Percentiles rank a stretch among this genome's conserved stretches.
These are phyloP conservation scores for Corylus americana DNA, from an alignment of 306 rosid genomes.

Conservation along the genomic window DNA sequence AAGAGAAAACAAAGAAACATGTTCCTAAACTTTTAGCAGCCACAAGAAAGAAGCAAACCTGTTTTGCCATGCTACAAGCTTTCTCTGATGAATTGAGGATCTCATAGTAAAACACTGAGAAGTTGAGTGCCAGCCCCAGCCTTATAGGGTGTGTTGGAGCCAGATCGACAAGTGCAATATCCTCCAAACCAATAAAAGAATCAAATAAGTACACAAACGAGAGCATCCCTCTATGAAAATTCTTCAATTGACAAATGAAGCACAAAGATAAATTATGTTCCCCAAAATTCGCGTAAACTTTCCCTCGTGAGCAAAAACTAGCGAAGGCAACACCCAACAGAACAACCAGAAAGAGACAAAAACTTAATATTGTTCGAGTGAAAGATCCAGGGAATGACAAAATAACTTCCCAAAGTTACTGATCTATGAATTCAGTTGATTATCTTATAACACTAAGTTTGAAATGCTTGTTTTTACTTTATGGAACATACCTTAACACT, in stretches of 20 bases:
- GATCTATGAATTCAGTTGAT: not conserved
- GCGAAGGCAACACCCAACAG: not conserved
- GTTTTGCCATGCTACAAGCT: slow-evolving; percentile 83
- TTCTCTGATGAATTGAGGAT: slow-evolving; percentile 78
- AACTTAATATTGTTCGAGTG: not conserved
- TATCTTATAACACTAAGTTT: not conserved
- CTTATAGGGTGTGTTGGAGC: slow-evolving; percentile 81
- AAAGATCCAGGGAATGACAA: not conserved
- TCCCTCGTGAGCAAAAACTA: not conserved
- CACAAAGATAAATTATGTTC: not conserved
- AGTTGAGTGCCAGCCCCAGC: slow-evolving; percentile 78
- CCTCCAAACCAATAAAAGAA: slow-evolving; percentile 34
- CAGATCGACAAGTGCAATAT: slow-evolving; percentile 59
- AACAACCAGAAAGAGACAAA: not conserved
- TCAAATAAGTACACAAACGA: not conserved
- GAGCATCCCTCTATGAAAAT: not conserved
- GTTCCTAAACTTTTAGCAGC: not conserved
- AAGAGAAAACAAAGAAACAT: no score
- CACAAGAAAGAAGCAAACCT: slow-evolving; percentile 34
- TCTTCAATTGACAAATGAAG: not conserved
- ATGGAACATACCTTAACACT: not conserved
- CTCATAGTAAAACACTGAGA: slow-evolving; percentile 75
- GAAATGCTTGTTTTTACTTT: not conserved
- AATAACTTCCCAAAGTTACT: not conserved
- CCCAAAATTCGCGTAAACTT: not conserved